Conservation (phyloP, 805 yeast genomes). For the Pichia exigua region DNA sequence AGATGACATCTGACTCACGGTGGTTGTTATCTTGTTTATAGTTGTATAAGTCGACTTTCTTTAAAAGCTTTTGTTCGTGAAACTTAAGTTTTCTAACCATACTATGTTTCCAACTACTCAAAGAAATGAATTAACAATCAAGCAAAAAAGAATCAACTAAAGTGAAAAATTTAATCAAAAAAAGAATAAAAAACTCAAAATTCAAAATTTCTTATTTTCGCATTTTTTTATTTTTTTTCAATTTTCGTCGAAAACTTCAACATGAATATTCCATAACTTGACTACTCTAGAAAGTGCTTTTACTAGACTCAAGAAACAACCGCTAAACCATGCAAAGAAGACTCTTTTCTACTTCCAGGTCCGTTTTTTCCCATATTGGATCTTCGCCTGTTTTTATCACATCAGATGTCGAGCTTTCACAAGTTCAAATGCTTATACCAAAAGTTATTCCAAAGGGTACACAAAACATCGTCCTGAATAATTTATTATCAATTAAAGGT, state of each 20-base stretch:
- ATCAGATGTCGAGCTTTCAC: slow-evolving; percentile 45
- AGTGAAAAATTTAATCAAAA: not conserved
- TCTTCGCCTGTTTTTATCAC: slow-evolving; percentile 65
- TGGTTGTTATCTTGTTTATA: slow-evolving; percentile 97
- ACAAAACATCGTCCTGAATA: slow-evolving; percentile 47
- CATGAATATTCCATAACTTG: not conserved
- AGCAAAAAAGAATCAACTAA: not conserved
- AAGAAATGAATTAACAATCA: not conserved
- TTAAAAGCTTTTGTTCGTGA: slow-evolving; percentile 90
- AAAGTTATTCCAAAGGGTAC: slow-evolving; percentile 60
- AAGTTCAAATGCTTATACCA: slow-evolving; percentile 46
- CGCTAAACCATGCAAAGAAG: slow-evolving; percentile 17
- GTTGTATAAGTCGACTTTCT: slow-evolving; percentile 92
- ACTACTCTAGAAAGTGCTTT: too few species aligned
- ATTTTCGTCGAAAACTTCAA: not conserved
- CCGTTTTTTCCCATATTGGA: slow-evolving; percentile 62
- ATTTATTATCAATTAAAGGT: slow-evolving; percentile 56
- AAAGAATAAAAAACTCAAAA: not conserved
- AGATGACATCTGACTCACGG: slow-evolving; percentile 94
- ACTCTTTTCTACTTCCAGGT: slow-evolving; percentile 27
- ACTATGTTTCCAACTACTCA: too few species aligned
- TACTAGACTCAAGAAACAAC: not conserved
- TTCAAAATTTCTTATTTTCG: not conserved
- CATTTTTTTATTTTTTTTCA: not conserved
- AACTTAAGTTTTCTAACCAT: slow-evolving; percentile 88